Base-by-base conservation (phyloP, 345 rosid species). In the Acer saccharum region DNA sequence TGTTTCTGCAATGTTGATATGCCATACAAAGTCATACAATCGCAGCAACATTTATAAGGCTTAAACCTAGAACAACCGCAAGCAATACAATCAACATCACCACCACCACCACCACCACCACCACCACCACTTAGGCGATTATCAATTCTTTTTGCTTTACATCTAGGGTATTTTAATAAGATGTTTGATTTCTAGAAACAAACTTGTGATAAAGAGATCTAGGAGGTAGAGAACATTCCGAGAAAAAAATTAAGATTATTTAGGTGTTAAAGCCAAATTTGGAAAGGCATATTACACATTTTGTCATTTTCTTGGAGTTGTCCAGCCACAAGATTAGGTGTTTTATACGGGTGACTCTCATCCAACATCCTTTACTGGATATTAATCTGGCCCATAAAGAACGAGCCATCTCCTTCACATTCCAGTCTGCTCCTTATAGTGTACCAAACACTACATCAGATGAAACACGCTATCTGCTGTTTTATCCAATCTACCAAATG, bases 401-500 rank as follows among this genome's bases (percentile, higher is more conserved):
- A 21, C 23, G 55, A 23, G 39, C 43, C 13, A 12, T n/a, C 39
- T 2, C n/a, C 74, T 16, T 27, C 61, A 8, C 43, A 35, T 46
- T 16, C 46, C 74, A 1, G 1, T 14, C 55, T 20, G 10, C 32
- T 46, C 35, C n/a, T 44, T 21, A 29, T 12, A 18, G 32, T 23
- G 17, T 69, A 69, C 12, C 21, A 48, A 48, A 39, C 65, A 58
- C 65, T n/a, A 5, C 13, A 39, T 20, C 21, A 72, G 10, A 39
- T 10, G 66, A 58, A 13, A 35, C 32, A 57, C 20, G 11, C 29
- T 20, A 72, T 58, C 65, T 32, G n/a, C 29, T 35, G 63, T 57
- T 72, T 72, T 29, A 58, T 10, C 52, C 17, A 6, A 72, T 58
- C 75, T 13, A 58, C 12, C 66, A 72, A 72, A 35, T 41, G 29